Base-by-base conservation (phyloP, 1,284 basidiomycete genomes). In the Sutorius eximius region DNA sequence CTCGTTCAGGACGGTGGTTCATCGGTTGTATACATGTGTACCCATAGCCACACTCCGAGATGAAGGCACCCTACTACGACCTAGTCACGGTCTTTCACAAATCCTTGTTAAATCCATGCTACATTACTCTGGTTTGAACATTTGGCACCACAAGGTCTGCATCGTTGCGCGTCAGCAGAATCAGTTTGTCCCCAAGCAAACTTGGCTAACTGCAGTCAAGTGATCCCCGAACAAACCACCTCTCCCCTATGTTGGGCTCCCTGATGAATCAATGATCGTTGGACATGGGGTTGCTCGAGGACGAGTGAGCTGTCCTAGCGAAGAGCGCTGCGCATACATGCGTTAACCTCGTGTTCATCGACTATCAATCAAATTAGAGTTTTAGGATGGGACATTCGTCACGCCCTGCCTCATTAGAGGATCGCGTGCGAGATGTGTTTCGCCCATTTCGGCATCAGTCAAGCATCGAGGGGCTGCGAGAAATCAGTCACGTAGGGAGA, bases 201-300 rank as follows among this genome's bases (percentile, higher is more conserved):
- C 29, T 57, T 40, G 46, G 11, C 46, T 30, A 9, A 13, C n/a
- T 1, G 57, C 24, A 54, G 34, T 57, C 58, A 57, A 56, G 38
- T 42, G 11, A 30, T 60, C 44, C 42, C 59, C 47, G 30, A 57
- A 60, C 47, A 52, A 33, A 52, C 24, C 20, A 20, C 36, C 27
- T 51, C 56, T 24, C 15, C 46, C 2, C 8, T 9, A 16, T n/a
- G 33, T 9, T 24, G 40, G 33, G 27, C 30, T 32, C 15, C 2
- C 15, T 27, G 9, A 10, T n/a, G 22, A 12, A 20, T 32, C 33
- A 6, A 10, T n/a, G 22, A 16, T 27, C 27, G 18, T 15, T 32
- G 5, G 41, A 34, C 30, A 20, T 11, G 22, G 32, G 5, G 33
- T 16, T 9, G 41, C 36, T 32, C 4, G n/a, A 18, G 29, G 16